A percentile compares a stretch with the other conserved stretches of the same genome.
Conservation (phyloP, 176 grass and related monocot species). For the Rhynchospora pubera region DNA sequence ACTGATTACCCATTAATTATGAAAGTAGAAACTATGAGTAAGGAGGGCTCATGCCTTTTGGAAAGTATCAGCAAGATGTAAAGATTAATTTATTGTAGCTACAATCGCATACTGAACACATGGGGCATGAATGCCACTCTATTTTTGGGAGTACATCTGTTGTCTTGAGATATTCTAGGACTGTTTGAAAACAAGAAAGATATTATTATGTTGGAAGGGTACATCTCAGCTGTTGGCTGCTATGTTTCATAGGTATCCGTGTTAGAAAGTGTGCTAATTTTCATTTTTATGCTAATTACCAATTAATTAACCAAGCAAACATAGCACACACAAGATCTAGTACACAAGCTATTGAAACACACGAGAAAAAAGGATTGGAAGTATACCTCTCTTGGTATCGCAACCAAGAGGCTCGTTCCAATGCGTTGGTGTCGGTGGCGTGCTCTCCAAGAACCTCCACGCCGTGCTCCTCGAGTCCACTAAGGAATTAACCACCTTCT, state of each 20-base stretch:
- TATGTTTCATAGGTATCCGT: conserved; percentile 56
- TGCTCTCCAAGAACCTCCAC: no score
- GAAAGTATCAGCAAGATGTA: neutral
- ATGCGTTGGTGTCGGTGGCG: no score
- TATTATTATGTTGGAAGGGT: neutral
- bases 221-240: neutral
- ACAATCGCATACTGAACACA: neutral
- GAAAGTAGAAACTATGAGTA: neutral
- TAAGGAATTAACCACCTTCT: no score
- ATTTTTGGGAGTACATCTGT: neutral
- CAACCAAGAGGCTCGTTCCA: no score
- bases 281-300: no score
- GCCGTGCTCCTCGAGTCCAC: no score
- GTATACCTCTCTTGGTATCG: no score
- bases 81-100: neutral
- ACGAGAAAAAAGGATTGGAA: no score
- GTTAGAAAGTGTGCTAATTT: no score
- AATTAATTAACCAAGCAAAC: no score
- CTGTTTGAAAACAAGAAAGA: neutral
- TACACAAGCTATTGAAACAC: no score
- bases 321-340: no score
- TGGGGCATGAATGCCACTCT: neutral
- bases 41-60: neutral
- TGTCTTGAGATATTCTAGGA: neutral
- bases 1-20: neutral